Base-by-base conservation (phyloP, 2,329 filamentous ascomycete species). In the Nigrospora sphaerica region DNA sequence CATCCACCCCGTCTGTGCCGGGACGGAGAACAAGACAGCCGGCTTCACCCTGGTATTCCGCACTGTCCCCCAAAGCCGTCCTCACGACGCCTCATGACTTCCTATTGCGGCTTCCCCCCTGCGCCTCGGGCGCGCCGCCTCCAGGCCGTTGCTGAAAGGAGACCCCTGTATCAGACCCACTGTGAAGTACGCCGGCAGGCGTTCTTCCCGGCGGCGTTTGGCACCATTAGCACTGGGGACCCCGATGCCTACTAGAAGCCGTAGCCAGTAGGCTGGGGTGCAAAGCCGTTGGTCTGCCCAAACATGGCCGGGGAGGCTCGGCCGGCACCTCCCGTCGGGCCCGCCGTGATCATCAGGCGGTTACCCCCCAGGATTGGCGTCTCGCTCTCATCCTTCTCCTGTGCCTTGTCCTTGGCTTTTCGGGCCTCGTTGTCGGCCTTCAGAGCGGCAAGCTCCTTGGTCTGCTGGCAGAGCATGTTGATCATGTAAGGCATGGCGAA, bases 401-500 rank as follows among this genome's bases (percentile, higher is more conserved):
- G 72, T 47, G 79, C 77, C 57, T 73, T 72, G 59, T 93, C 87
- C 53, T 82, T 83, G 33, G 75, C 76, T 70, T 95, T 96, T 61
- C 91, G 86, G 63, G 91, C 88, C 68, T 98, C 95, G 62, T 97
- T 98, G 70, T 98, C 95, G 52, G 88, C 88, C 77, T 95, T 95
- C 51, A 98, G 79, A 49, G 76, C 66, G 49, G 90, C 81, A 56
- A 98, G 85, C 47, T 95, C 85, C 55, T 86, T 83, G 35, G 88
- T 90, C 71, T 97, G 91, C 68, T 95, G 90, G 57, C 85, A 82
- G 53, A 98, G 77, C 74, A 95, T 86, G 74, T 97, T 98, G 80
- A 98, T 97, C 89, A 98, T 95, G 77, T 95, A 98, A 16, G 93
- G 93, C 95, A 98, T 98, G 41, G 91, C 95, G 72, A 95, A 98